Base-by-base conservation (phyloP, 176 grass and related monocot species). In the Calamus simplicifolius region DNA sequence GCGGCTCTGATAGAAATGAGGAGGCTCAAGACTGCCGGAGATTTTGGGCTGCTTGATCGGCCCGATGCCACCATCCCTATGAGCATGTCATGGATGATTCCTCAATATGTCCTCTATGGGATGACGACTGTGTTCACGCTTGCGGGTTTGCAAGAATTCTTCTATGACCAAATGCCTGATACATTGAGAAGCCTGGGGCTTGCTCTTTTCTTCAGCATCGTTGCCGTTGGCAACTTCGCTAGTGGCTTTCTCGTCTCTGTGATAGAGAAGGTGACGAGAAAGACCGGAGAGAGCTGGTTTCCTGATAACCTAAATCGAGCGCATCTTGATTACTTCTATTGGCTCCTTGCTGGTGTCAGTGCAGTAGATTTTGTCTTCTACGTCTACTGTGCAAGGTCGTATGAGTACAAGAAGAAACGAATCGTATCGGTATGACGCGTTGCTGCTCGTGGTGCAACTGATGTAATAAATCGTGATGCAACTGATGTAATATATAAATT, bases 301-400 rank as follows among this genome's bases (percentile, higher is more conserved):
- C 79, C 79, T 1, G 27, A 71, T 55, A 82, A 87, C 67, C 29
- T 82, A 3, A 86, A 86, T 59, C 19, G 43, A 25, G 73, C 59
- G 0, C 83, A 86, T 59, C 70, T 86, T 3, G 84, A 87, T 63
- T 87, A 82, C 49, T 87, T 87, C 25, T 87, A 87, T 27, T 79
- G 74, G 84, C 70, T 87, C 49, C 59, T 87, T 52, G 61, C 79
- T 16, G 61, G 28, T 16, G 30, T 87, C 18, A 75, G 67, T 30
- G 70, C 68, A 71, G 4, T 87, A 31, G 79, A 75, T 7, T 66
- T 87, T 35, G 50, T 25, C 29, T 14, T 52, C 19, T 82, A 74
- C 30, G 12, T 87, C 0, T 74, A 75, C 50, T 73, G 78, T 19
- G 68, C 84, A 27, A 56, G 13, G 71, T 31, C 31, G 6, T 82